Conservation (phyloP, 2,329 filamentous ascomycete species). For the Colletotrichum gigasporum region DNA sequence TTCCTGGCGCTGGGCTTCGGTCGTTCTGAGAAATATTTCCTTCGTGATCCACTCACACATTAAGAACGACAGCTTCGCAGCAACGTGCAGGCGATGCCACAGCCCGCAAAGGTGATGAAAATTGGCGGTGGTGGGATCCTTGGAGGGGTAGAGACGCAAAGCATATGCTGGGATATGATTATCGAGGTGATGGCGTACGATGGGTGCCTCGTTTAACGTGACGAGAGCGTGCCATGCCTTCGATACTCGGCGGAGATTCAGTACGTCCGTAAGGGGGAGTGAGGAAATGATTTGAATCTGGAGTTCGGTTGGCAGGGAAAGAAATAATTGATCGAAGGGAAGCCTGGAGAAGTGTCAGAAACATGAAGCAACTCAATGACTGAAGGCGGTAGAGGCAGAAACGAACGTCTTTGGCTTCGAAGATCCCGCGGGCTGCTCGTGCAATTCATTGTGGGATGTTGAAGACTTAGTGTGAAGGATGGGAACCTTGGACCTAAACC, state of each 20-base stretch:
- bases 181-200: constrained; percentile 69
- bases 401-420: constrained; percentile 21
- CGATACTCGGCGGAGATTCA: constrained; percentile 67
- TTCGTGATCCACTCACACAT: constrained; percentile 74
- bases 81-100: constrained; percentile 73
- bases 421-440: not conserved
- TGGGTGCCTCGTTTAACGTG: constrained; percentile 67
- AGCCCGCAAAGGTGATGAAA: constrained; percentile 71
- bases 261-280: constrained; percentile 67
- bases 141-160: constrained; percentile 65
- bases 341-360: constrained; percentile 44
- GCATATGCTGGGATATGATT: constrained; percentile 70
- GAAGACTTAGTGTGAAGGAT: constrained; percentile 39
- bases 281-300: constrained; percentile 70
- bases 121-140: constrained; percentile 57
- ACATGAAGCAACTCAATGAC: not conserved
- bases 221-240: constrained; percentile 68
- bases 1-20: constrained; percentile 62
- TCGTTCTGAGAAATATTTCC: constrained; percentile 70
- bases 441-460: not conserved
- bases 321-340: constrained; percentile 66
- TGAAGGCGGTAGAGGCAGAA: not conserved
- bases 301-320: constrained; percentile 67
- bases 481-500: constrained; percentile 50
- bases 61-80: constrained; percentile 68